Evolutionary conservation across 1,284 basidiomycete species (phyloP).

Genomic region (Irpex sp.): DNA sequence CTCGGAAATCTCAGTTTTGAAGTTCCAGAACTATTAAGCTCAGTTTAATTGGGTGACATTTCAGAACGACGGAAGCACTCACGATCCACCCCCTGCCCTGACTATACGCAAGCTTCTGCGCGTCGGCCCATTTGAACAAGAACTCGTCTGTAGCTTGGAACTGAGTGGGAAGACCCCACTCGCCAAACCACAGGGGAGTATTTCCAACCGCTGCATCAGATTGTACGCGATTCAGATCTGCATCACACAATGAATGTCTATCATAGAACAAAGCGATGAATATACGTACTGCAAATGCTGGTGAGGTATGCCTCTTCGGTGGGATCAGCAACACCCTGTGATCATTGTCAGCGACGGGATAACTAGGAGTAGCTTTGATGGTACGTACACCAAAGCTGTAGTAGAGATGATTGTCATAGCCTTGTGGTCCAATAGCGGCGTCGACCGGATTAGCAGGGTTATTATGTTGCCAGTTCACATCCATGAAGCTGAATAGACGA

Average conservation of each 20-base stretch:
- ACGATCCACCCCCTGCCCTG: constrained; percentile 70
- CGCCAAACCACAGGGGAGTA: constrained; percentile 46
- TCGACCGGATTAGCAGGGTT: constrained; percentile 66
- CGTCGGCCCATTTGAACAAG: constrained; percentile 70
- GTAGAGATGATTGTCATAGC: constrained; percentile 81
- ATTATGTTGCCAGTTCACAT: constrained; percentile 69
- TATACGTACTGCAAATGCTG: constrained; percentile 61
- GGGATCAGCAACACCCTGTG: constrained; percentile 63
- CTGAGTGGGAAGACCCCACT: constrained; percentile 71
- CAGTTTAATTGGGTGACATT: no score
- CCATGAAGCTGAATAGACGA: constrained; percentile 59
- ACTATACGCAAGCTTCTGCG: constrained; percentile 67
- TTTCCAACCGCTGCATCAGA: constrained; percentile 46
- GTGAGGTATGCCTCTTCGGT: constrained; percentile 62
- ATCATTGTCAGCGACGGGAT: constrained; percentile 3
- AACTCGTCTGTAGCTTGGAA: constrained; percentile 63
- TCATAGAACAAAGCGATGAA: neutral
- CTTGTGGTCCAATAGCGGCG: constrained; percentile 62
- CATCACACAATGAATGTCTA: neutral
- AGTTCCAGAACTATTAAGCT: constrained; percentile 66
- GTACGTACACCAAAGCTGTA: constrained; percentile 62
- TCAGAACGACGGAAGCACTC: constrained; percentile 20
- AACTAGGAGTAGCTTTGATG: neutral
- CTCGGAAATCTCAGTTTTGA: constrained; percentile 60
- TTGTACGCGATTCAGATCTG: constrained; percentile 51